phyloP scores from a whole-genome alignment of 2,329 filamentous ascomycete genomes.

The Paraphoma sp. region DNA sequence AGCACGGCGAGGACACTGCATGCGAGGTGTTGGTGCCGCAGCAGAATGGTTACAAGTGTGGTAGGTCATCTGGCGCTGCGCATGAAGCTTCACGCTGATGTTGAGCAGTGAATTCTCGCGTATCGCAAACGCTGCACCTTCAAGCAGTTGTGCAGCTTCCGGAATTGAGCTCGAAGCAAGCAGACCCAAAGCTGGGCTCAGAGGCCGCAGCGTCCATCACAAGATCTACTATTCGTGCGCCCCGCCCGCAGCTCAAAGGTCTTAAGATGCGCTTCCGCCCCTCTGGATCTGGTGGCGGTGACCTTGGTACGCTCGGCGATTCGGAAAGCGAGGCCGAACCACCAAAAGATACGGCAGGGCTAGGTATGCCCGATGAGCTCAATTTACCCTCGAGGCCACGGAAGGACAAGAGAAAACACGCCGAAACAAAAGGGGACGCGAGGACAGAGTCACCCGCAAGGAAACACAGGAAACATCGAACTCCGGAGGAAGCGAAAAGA shows the following conservation, averaged over 20 bases:
- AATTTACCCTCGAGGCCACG: conserved; percentile 29
- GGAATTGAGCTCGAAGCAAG: conserved; percentile 49
- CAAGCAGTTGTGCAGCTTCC: conserved; percentile 67
- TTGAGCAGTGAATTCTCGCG: conserved; percentile 30
- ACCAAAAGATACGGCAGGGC: conserved; percentile 31
- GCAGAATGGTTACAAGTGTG: conserved; percentile 60
- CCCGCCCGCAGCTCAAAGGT: conserved; percentile 71
- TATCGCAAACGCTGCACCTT: conserved; percentile 69
- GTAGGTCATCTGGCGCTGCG: conserved; percentile 45
- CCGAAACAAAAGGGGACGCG: conserved; percentile 37
- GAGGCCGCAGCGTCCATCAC: conserved; percentile 51
- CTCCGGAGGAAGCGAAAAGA: conserved; percentile 44
- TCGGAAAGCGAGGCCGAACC: conserved; percentile 54
- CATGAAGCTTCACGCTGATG: not conserved
- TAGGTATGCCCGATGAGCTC: conserved; percentile 30
- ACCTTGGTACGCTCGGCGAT: conserved; percentile 51
- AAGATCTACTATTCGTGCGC: conserved; percentile 58
- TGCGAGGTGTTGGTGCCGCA: conserved; percentile 69
- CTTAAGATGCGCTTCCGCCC: conserved; percentile 72
- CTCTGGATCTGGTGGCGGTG: conserved; percentile 62
- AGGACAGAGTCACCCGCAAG: conserved; percentile 39
- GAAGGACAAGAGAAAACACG: conserved; percentile 51
- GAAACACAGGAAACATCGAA: conserved; percentile 49
- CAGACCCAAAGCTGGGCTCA: conserved; percentile 48
- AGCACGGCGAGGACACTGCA: conserved; percentile 59